Percentiles rank a stretch among this genome's conserved stretches.
Evolutionary conservation across 768 basidiomycete species (phyloP).

Genomic region (Epithele typhae): DNA sequence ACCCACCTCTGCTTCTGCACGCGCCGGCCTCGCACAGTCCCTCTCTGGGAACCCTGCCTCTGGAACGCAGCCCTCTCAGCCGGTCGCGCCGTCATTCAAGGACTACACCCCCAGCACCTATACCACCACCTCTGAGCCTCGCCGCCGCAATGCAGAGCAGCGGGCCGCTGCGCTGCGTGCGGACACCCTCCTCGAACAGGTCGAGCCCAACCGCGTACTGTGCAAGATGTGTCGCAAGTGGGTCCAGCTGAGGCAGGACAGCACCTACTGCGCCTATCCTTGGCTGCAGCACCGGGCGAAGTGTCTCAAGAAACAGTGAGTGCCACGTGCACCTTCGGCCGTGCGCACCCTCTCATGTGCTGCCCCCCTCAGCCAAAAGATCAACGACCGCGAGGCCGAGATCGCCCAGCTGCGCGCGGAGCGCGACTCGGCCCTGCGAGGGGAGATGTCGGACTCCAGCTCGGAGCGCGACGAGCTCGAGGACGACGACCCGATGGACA

Average conservation of each 20-base stretch:
- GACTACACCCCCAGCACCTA: conserved; percentile 57
- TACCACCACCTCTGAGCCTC: conserved; percentile 54
- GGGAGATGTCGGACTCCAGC: conserved; percentile 25
- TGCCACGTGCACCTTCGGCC: no score
- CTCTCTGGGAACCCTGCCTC: conserved; percentile 1
- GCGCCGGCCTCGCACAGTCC: conserved; percentile 1
- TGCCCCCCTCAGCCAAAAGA: conserved; percentile 45
- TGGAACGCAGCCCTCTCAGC: neutral
- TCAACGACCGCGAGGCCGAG: conserved; percentile 52
- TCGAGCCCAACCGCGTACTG: conserved; percentile 65
- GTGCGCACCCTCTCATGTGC: no score
- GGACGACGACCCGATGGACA: conserved; percentile 20
- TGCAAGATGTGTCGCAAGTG: conserved; percentile 75
- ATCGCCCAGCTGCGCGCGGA: conserved; percentile 42
- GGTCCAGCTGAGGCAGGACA: conserved; percentile 79
- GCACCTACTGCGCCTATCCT: conserved; percentile 75
- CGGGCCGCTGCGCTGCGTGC: conserved; percentile 66
- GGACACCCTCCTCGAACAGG: conserved; percentile 60
- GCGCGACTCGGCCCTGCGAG: conserved; percentile 22
- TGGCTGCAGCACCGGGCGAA: conserved; percentile 78
- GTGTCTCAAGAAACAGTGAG: conserved; percentile 69
- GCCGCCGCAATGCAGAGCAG: conserved; percentile 75
- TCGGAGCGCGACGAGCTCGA: conserved; percentile 33
- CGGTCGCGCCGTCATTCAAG: conserved; percentile 38
- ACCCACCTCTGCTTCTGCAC: conserved; percentile 9